phyloP scores from a whole-genome alignment of 2,329 filamentous ascomycete genomes.

The Thelonectria discophora region DNA sequence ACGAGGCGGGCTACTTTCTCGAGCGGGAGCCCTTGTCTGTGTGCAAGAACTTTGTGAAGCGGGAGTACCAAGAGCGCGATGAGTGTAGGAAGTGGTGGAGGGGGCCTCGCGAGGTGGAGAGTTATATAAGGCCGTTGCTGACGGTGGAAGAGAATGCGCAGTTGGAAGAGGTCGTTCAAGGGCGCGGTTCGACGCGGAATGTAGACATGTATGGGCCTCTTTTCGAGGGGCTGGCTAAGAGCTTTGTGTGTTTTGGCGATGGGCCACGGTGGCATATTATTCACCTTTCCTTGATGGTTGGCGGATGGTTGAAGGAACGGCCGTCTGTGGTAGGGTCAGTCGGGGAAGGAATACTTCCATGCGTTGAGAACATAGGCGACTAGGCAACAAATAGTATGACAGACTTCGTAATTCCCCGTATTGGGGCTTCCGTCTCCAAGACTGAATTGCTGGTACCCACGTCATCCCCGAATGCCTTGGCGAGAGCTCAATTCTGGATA shows the following conservation, averaged over 20 bases:
- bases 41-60: slow-evolving; percentile 22
- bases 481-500: not conserved
- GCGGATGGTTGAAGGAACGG: slow-evolving; percentile 11
- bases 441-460: no score
- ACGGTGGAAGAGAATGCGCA: slow-evolving; percentile 27
- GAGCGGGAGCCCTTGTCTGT: slow-evolving; percentile 8
- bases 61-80: slow-evolving; percentile 28
- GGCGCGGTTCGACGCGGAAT: slow-evolving; percentile 24
- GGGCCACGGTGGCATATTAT: slow-evolving; percentile 27
- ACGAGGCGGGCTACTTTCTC: slow-evolving; percentile 11
- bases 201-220: slow-evolving; percentile 28
- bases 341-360: not conserved
- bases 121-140: slow-evolving; percentile 31
- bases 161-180: slow-evolving; percentile 34
- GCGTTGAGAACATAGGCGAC: not conserved
- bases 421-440: no score
- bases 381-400: no score
- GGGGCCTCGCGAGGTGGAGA: slow-evolving; percentile 33
- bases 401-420: no score
- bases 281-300: slow-evolving; percentile 18
- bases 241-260: slow-evolving; percentile 40
- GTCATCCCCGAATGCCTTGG: not conserved
- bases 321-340: not conserved
- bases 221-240: slow-evolving; percentile 32
- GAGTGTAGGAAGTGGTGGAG: slow-evolving; percentile 38